Percentiles rank a stretch among this genome's conserved stretches.
Evolutionary conservation across 176 grass and related monocot species (phyloP).

Genomic region (Luzula sylvatica): DNA sequence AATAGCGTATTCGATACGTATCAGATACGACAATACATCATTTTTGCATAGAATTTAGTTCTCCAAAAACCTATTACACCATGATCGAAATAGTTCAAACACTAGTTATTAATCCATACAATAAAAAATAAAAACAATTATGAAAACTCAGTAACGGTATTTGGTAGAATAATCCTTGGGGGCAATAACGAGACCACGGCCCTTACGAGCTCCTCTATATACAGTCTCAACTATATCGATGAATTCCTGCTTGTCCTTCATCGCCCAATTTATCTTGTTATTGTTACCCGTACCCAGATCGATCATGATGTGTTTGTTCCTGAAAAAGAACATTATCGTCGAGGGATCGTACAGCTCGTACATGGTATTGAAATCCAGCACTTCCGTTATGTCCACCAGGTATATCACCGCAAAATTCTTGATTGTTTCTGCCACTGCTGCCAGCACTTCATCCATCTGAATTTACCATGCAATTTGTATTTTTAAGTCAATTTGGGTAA

Average conservation of each 20-base stretch:
- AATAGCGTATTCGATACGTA: no score
- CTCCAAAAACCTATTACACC: no score
- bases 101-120: no score
- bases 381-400: slow-evolving; percentile 69
- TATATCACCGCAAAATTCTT: slow-evolving; percentile 92
- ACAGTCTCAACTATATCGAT: slow-evolving; percentile 90
- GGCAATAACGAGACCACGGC: slow-evolving; percentile 64
- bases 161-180: slow-evolving; percentile 92
- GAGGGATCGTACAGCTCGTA: slow-evolving; percentile 88
- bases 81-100: no score
- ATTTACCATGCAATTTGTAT: background rate
- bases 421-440: slow-evolving; percentile 63
- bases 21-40: no score
- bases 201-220: slow-evolving; percentile 79
- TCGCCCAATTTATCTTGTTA: slow-evolving; percentile 90
- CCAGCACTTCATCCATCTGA: slow-evolving; percentile 89
- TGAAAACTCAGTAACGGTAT: slow-evolving; percentile 57
- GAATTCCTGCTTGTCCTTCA: slow-evolving; percentile 96
- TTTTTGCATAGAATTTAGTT: no score
- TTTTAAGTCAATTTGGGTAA: no score
- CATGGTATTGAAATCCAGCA: slow-evolving; percentile 91
- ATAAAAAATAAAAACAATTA: background rate
- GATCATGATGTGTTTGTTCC: slow-evolving; percentile 99
- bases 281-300: slow-evolving; percentile 96
- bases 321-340: slow-evolving; percentile 92